These are phyloP conservation scores for Pyrus communis DNA, from an alignment of 306 rosid genomes.

Conservation along the genomic window DNA sequence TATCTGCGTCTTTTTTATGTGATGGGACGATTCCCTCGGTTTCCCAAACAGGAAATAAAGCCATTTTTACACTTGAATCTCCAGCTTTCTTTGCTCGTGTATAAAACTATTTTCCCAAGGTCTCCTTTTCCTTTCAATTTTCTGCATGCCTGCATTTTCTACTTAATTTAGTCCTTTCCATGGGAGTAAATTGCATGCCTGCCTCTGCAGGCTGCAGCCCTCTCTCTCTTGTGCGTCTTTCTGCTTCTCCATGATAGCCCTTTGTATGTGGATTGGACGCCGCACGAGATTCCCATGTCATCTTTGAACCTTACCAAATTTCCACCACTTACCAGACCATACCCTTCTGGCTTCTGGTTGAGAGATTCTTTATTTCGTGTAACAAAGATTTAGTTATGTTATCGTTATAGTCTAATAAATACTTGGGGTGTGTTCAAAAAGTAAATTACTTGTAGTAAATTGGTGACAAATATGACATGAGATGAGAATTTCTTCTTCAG, in stretches of 20 bases:
- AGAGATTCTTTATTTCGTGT: too few relatives aligned
- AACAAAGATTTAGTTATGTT: too few relatives aligned
- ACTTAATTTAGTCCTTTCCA: not conserved
- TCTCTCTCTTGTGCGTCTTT: not conserved
- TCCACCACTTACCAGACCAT: not conserved
- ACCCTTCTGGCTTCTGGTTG: not conserved
- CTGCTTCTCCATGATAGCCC: not conserved
- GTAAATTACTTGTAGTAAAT: too few relatives aligned
- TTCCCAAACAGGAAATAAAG: conserved; percentile 44
- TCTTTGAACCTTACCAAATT: conserved; percentile 1
- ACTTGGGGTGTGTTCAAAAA: too few relatives aligned
- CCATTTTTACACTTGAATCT: conserved; percentile 35
- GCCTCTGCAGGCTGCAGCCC: not conserved
- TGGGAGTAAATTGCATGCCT: not conserved
- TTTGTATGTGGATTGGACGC: not conserved
- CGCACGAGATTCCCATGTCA: conserved; percentile 15
- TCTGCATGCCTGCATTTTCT: not conserved
- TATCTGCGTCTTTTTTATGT: conserved; percentile 3
- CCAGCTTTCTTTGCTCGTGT: conserved; percentile 49
- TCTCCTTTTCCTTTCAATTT: not conserved
- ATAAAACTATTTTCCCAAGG: conserved; percentile 35
- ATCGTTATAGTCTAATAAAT: too few relatives aligned
- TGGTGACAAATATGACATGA: not conserved
- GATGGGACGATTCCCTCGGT: conserved; percentile 72
- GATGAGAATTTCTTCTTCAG: not conserved